These are phyloP conservation scores for Aethionema arabicum DNA, from an alignment of 345 rosid genomes.

Conservation along the genomic window DNA sequence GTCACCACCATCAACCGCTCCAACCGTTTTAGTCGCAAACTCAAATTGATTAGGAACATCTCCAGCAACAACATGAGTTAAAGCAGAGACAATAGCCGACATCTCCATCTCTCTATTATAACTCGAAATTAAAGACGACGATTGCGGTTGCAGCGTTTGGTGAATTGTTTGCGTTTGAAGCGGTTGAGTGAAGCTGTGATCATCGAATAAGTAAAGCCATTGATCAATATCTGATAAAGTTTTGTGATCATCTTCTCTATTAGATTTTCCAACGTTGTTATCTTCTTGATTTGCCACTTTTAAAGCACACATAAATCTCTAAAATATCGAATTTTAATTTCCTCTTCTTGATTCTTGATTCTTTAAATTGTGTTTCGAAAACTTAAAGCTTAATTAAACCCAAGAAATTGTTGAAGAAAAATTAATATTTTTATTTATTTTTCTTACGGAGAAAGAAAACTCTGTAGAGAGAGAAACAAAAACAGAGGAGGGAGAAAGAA, in stretches of 20 bases:
- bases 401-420: neutral
- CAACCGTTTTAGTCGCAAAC: neutral
- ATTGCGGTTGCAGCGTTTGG: neutral
- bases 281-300: conserved; percentile 42
- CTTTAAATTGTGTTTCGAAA: neutral
- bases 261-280: conserved; percentile 22
- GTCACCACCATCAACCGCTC: conserved; percentile 1
- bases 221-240: conserved; percentile 37
- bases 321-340: neutral
- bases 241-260: conserved; percentile 32
- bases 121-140: conserved; percentile 32
- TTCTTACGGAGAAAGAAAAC: conserved; percentile 40
- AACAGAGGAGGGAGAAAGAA: conserved; percentile 19
- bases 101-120: conserved; percentile 62
- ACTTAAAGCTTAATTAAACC: conserved; percentile 24
- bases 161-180: conserved; percentile 5
- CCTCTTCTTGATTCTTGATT: neutral
- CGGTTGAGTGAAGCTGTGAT: conserved; percentile 15
- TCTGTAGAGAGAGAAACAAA: conserved; percentile 20
- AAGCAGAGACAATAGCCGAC: conserved; percentile 72
- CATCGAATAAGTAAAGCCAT: conserved; percentile 26
- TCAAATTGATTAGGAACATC: conserved; percentile 36
- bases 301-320: conserved; percentile 30
- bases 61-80: conserved; percentile 69
- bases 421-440: conserved; percentile 5